Base-by-base conservation (phyloP, 1,139 yeast genomes). In the Blastobotrys illinoisensis region DNA sequence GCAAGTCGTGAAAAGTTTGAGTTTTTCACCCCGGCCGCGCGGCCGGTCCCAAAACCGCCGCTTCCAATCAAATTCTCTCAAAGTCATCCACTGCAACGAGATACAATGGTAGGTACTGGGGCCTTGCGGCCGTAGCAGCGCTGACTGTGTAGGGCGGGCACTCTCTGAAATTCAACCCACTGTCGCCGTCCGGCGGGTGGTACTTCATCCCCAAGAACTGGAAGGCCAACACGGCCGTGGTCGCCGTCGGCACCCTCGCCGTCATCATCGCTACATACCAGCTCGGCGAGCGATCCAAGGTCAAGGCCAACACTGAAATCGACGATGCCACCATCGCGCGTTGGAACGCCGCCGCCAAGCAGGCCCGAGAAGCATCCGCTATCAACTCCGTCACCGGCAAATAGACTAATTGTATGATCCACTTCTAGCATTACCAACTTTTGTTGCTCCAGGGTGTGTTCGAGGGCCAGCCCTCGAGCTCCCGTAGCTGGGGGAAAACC, bases 181-280 rank as follows among this genome's bases (percentile, higher is more conserved):
- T 72, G 67, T 68, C 74, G 50, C 74, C 74, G 32, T 51, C 74
- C 14, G 77, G 77, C 48, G 78, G 78, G 48, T 74, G 79, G 78
- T 74, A 65, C 67, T 71, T 71, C 57, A 70, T 69, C 46, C 79
- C 79, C 40, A 67, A 67, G 64, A 75, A 75, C 71, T 73, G 74
- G 72, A 67, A 65, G 56, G 54, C 67, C 49, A 74, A 74, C 64
- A 67, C 75, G 14, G 55, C 59, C 24, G 57, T 65, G 51, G 67
- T 70, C 28, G 64, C 66, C 16, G 63, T 67, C 26, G 76, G 74
- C 16, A 60, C 69, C 40, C 61, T 69, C 16, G 69, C 66, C 14
- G 64, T 65, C 13, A 66, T 68, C 21, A 58, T 61, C n/a, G 62
- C 64, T 43, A 62, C 69, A 13, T 67, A 62, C 57, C 59, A 62